Evolutionary conservation across 2,329 filamentous ascomycete genomes (phyloP), one percentile per base, ranked within the genome.

Genomic region (Zalaria sp.): DNA sequence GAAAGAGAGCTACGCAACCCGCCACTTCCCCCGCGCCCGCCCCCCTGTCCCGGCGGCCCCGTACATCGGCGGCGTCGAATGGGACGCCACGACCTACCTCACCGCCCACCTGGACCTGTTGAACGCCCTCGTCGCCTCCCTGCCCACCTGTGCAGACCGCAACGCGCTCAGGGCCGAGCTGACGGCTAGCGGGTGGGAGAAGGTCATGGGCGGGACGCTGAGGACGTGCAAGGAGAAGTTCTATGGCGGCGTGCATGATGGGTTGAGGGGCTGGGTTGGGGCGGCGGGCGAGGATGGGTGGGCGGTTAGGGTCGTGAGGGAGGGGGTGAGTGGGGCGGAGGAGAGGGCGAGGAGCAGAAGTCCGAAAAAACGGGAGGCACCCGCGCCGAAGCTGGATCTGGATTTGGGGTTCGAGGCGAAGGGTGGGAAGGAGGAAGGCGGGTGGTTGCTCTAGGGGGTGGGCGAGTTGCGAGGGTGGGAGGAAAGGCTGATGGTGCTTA

Each of bases 171-270:
- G 91, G n/a, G 68, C 71, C 11, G 78, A 89, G 44, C 69, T 96
- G 40, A 76, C 77, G 41, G 77, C 88, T 46, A 93, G 83, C 0
- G 89, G 91, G 5, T 93, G 87, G 68, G 91, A 98, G 61, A 87
- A 87, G 51, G 79, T 83, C 51, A 83, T 96, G 72, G 87, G 87
- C 10, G 75, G 75, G 25, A 89, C 79, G 44, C 67, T 96, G 47
- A 78, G 91, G 4, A 81, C 89, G 10, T 96, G 89, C 69, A 98
- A 96, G 60, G 88, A 95, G 62, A 96, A 96, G 60, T 94, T 96
- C 59, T 96, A 98, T 58, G 83, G 83, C 2, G 79, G 83, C 38
- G 83, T 98, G 3, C 91, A 98, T 58, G 85, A 89, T 52, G 86
- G 81, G 2, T 69, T 96, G 48, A 78, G 83, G 42, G 88, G 83